These are phyloP conservation scores for Phaeoacremonium minimum DNA, from an alignment of 2,329 filamentous ascomycete species.

Conservation along the genomic window DNA sequence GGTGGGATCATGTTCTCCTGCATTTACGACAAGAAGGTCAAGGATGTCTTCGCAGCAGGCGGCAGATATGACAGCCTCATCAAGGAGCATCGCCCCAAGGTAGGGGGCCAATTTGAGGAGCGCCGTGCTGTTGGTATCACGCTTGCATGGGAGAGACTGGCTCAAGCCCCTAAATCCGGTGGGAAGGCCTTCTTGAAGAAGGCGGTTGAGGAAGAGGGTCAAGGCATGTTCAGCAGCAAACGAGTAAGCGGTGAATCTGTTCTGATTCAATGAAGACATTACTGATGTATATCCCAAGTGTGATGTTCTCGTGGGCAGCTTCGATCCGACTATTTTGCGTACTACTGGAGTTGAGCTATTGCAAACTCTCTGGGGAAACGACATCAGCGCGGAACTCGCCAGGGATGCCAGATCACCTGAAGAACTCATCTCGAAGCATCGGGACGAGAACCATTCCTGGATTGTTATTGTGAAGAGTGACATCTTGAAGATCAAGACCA, in stretches of 20 bases:
- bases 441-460: slow-evolving; percentile 78
- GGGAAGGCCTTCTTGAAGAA: slow-evolving; percentile 65
- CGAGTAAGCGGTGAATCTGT: slow-evolving; percentile 57
- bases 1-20: slow-evolving; percentile 88
- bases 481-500: slow-evolving; percentile 74
- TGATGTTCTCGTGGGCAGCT: slow-evolving; percentile 85
- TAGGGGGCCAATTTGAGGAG: slow-evolving; percentile 56
- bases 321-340: slow-evolving; percentile 72
- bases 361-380: slow-evolving; percentile 73
- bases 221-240: slow-evolving; percentile 56
- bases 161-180: slow-evolving; percentile 51
- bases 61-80: slow-evolving; percentile 91
- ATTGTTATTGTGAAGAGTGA: slow-evolving; percentile 83
- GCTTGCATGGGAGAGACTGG: slow-evolving; percentile 79
- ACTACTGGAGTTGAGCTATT: slow-evolving; percentile 74
- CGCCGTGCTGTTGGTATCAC: slow-evolving; percentile 90
- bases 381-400: slow-evolving; percentile 85
- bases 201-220: slow-evolving; percentile 53
- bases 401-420: slow-evolving; percentile 74
- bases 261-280: too few relatives aligned
- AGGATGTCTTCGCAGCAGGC: slow-evolving; percentile 86
- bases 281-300: too few relatives aligned
- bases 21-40: slow-evolving; percentile 77
- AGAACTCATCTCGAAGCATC: slow-evolving; percentile 71
- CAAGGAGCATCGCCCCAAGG: slow-evolving; percentile 72